Base-by-base conservation (phyloP, 2,329 filamentous ascomycete genomes). In the Cladosporium sp. region DNA sequence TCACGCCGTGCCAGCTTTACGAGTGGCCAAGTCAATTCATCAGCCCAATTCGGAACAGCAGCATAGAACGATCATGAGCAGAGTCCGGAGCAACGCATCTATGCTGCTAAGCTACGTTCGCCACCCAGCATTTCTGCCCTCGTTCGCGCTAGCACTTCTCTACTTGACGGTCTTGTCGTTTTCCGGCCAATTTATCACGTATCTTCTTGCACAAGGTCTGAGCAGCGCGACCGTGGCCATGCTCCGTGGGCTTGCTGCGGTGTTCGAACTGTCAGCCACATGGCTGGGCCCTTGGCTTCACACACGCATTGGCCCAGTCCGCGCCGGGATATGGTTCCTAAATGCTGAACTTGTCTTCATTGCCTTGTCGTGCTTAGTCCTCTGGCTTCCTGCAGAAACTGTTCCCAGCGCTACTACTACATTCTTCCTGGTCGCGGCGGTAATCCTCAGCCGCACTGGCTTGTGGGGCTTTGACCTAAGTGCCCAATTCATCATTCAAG, bases 241-340 rank as follows among this genome's bases (percentile, higher is more conserved):
- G n/a, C 80, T 85, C 55, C 81, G 88, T 4, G 84, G 84, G 0
- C 68, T 82, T 5, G 83, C 84, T 33, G 83, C 85, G 0, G 65
- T 81, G 2, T 82, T 87, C 59, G 88, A 90, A 72, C 76, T 90
- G 2, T 78, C 79, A 8, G 87, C 88, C 0, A 90, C 88, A 0
- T 88, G 85, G 81, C 73, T 84, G 0, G 86, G 84, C 0, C 88
- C 88, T 0, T 77, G 78, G 64, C 73, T 89, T 16, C 88, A 87
- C 81, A 70, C 70, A 2, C 74, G 72, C 3, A 81, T 83, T 6
- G 80, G 81, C 26, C 73, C 80, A 0, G 80, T 91, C 8, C 80
- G 91, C n/a, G 82, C 85, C 0, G 91, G 90, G 0, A 80, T 92
- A 3, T 93, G 91, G 91, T 87, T 86, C 68, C 73, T 89, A 11